phyloP scores from a whole-genome alignment of 2,329 filamentous ascomycete species.

The Pseudogymnoascus sp. region DNA sequence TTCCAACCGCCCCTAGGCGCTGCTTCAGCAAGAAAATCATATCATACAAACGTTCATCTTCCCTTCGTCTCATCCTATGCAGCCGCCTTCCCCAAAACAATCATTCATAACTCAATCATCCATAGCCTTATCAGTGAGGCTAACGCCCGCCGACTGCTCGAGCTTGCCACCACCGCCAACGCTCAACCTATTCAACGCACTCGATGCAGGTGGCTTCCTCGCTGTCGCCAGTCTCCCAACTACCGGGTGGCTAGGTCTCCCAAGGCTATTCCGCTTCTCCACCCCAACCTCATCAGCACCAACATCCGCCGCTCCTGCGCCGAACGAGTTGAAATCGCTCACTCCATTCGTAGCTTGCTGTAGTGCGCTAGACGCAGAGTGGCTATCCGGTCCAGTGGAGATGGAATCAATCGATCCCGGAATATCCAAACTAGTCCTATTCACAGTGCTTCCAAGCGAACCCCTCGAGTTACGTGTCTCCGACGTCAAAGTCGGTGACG shows the following conservation, averaged over 20 bases:
- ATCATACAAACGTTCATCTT: conserved; percentile 4
- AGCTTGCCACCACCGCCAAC: conserved; percentile 27
- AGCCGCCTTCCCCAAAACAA: not conserved
- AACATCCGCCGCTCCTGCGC: not conserved
- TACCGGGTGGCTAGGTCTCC: conserved; percentile 45
- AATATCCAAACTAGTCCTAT: conserved; percentile 71
- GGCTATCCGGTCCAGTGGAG: not conserved
- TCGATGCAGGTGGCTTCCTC: conserved; percentile 27
- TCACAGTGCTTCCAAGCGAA: conserved; percentile 25
- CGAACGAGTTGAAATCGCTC: not conserved
- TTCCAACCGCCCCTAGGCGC: not conserved
- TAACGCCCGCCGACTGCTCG: conserved; percentile 48
- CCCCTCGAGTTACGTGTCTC: conserved; percentile 32
- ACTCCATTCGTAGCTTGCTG: conserved; percentile 22
- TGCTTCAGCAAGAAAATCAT: not conserved
- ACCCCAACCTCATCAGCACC: conserved; percentile 25
- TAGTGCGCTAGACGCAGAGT: not conserved
- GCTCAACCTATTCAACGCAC: conserved; percentile 25
- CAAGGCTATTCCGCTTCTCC: conserved; percentile 60
- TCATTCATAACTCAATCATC: conserved; percentile 47
- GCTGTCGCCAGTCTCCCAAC: conserved; percentile 41
- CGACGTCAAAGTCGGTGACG: conserved; percentile 49
- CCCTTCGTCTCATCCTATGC: not conserved
- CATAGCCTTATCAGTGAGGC: conserved; percentile 70
- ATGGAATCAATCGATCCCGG: conserved; percentile 37